Percentiles rank a stretch among this genome's conserved stretches.
phyloP scores from a whole-genome alignment of 2,329 filamentous ascomycete genomes.

The Aspergillus proliferans region DNA sequence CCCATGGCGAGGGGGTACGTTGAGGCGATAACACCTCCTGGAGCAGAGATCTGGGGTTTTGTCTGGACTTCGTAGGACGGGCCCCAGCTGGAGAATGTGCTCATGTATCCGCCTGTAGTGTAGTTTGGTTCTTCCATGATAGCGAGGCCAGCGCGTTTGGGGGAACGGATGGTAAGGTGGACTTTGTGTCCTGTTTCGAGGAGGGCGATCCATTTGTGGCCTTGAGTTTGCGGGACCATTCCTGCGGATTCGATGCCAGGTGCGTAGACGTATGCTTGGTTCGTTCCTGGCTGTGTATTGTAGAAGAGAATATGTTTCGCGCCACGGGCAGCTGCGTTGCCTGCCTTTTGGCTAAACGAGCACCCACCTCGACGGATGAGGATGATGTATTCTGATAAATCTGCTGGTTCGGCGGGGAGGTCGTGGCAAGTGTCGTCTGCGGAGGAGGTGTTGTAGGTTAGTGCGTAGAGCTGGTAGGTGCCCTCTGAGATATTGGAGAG shows the following conservation, averaged over 20 bases:
- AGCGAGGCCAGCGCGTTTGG: conserved; percentile 4
- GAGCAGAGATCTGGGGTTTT: conserved; percentile 3
- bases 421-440: conserved; percentile 48
- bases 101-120: conserved; percentile 12
- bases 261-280: conserved; percentile 1
- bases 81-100: conserved; percentile 15
- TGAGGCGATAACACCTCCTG: conserved; percentile 44
- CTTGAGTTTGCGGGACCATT: conserved; percentile 11
- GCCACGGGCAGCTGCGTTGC: conserved; percentile 49
- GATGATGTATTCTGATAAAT: conserved; percentile 53
- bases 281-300: conserved; percentile 38
- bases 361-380: conserved; percentile 56
- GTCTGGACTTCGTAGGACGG: conserved; percentile 10
- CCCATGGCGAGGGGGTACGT: conserved; percentile 46
- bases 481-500: conserved; percentile 29
- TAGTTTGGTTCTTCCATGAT: conserved; percentile 11
- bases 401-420: conserved; percentile 41
- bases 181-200: conserved; percentile 8
- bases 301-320: conserved; percentile 59
- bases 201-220: conserved; percentile 8
- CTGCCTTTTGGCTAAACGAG: conserved; percentile 49
- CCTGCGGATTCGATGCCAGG: conserved; percentile 7
- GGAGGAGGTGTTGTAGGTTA: conserved; percentile 45
- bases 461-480: conserved; percentile 45
- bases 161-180: conserved; percentile 10